A percentile compares a stretch with the other conserved stretches of the same genome.
These are phyloP conservation scores for Filobasidium uniguttulatum DNA, from an alignment of 1,284 basidiomycete genomes.

Conservation along the genomic window DNA sequence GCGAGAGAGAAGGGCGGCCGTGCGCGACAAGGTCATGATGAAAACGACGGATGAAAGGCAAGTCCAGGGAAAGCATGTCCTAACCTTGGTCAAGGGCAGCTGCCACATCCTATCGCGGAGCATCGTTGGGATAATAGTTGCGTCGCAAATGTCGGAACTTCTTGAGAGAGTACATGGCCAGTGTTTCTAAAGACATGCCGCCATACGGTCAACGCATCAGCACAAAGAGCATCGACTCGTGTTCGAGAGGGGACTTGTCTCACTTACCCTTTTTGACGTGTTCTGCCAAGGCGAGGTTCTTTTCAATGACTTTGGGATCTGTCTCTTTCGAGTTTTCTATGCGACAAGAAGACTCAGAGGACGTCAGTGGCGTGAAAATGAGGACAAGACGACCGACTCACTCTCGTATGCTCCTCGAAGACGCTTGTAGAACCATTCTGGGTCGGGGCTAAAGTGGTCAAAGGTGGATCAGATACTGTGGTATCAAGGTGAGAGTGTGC, in stretches of 20 bases:
- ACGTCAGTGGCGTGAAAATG: background rate
- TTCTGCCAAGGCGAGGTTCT: conserved; percentile 61
- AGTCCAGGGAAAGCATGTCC: no score
- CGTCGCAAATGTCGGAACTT: conserved; percentile 73
- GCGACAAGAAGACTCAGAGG: background rate
- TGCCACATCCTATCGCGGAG: conserved; percentile 4
- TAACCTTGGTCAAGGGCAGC: no score
- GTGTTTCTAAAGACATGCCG: conserved; percentile 49
- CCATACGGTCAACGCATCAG: background rate
- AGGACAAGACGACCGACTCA: conserved; percentile 17
- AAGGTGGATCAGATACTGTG: background rate
- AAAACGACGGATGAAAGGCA: no score
- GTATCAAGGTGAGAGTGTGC: background rate
- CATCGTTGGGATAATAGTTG: conserved; percentile 44
- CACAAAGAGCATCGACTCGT: background rate
- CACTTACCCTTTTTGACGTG: conserved; percentile 73
- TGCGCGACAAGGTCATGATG: no score
- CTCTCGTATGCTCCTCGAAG: conserved; percentile 36
- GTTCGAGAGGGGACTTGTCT: background rate
- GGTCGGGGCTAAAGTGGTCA: conserved; percentile 28
- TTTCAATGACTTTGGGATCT: conserved; percentile 59
- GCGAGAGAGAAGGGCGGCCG: no score
- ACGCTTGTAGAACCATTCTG: conserved; percentile 34
- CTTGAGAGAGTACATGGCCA: conserved; percentile 68
- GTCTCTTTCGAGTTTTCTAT: conserved; percentile 58